Evolutionary conservation across 148 eudicot species (phyloP), one percentile per base, ranked within the genome.

Genomic region (Amaranthus palmeri): DNA sequence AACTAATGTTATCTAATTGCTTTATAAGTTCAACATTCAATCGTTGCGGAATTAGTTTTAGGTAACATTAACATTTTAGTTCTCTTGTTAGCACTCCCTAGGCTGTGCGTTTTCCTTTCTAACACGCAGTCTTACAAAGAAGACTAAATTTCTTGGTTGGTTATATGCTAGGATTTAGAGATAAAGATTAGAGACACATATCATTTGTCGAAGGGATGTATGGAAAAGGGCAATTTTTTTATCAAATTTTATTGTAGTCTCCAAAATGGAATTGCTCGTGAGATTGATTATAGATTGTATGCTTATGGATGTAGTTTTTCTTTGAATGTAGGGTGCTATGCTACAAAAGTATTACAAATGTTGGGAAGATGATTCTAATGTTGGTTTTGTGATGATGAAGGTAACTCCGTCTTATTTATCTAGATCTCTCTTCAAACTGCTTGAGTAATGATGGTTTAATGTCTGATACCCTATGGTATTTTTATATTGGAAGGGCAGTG

Each of bases 351-450:
- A 87, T 48, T 92, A 92, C 86, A 82, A 78, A 63, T 65, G 72
- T 52, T 92, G 98, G 98, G 98, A 92, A 83, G 85, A 86, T 59
- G 80, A 88, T 70, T 90, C 86, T 55, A 72, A 78, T 55, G 77
- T 92, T 72, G 86, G 90, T 69, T 83, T 90, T 81, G 98, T 92
- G 69, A 77, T 78, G 70, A 54, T 90, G 74, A 92, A 90, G 98
- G 98, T 92, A 83, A 68, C 56, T 54, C 41, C 15, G 17, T 47
- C 63, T 68, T 46, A 53, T 66, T 56, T 54, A 49, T 15, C 14
- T 55, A 43, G n/a, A n/a, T 25, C 5, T 45, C 18, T 70, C 13
- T 44, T 56, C 18, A 56, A 51, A 65, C 10, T 42, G 60, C 25
- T 44, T 45, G 40, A 70, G 50, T 18, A 41, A 59, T 56, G 42